These are phyloP conservation scores for Mycena haematopus DNA, from an alignment of 768 basidiomycete species.

Conservation along the genomic window DNA sequence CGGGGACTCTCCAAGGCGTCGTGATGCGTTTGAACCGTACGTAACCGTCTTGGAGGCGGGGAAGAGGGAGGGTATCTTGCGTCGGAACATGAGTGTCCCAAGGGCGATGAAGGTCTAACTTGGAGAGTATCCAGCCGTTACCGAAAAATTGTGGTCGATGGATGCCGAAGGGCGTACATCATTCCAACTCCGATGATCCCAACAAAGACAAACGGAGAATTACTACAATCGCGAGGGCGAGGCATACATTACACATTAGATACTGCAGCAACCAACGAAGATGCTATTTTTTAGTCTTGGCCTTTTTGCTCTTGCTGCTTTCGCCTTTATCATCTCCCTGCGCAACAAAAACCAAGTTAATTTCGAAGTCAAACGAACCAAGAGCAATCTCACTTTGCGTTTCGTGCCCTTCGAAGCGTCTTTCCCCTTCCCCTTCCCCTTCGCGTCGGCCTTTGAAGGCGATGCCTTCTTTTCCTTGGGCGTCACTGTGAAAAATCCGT, in stretches of 20 bases:
- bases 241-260: constrained; percentile 11
- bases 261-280: neutral
- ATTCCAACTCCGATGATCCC: constrained; percentile 12
- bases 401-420: constrained; percentile 49
- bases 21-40: constrained; percentile 57
- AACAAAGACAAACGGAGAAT: neutral
- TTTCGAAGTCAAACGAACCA: neutral
- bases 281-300: constrained; percentile 47
- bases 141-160: constrained; percentile 18
- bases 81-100: constrained; percentile 36
- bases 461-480: constrained; percentile 57
- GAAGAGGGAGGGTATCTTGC: constrained; percentile 41
- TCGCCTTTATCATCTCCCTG: constrained; percentile 51
- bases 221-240: neutral
- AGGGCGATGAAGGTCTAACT: neutral
- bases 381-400: constrained; percentile 55
- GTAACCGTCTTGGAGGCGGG: constrained; percentile 52
- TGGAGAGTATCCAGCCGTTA: constrained; percentile 1
- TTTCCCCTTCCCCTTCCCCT: constrained; percentile 47
- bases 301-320: constrained; percentile 46
- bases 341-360: neutral
- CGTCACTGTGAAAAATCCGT: constrained; percentile 91
- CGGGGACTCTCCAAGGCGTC: constrained; percentile 38
- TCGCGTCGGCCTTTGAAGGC: constrained; percentile 39
- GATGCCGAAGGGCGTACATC: constrained; percentile 8